Evolutionary conservation across 805 yeast genomes (phyloP).

Genomic region (Lachancea waltii): DNA sequence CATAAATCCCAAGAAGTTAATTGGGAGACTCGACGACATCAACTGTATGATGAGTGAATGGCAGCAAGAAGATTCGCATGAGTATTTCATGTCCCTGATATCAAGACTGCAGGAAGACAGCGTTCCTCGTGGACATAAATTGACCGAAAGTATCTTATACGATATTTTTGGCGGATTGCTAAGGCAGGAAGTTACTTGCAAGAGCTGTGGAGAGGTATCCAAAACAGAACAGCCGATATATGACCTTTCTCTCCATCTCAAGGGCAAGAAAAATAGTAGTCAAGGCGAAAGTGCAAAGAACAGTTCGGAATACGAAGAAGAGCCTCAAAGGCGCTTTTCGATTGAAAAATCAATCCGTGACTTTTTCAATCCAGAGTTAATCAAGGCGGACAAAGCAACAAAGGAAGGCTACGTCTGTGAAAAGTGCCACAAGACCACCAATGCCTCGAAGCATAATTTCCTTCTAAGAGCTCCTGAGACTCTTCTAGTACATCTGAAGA

Average conservation of each 20-base stretch:
- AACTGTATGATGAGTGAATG: slow-evolving; percentile 95
- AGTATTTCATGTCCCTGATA: slow-evolving; percentile 88
- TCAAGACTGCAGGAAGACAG: slow-evolving; percentile 86
- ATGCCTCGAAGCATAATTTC: slow-evolving; percentile 68
- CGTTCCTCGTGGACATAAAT: slow-evolving; percentile 82
- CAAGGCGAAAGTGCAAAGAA: slow-evolving; percentile 1
- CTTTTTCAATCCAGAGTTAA: slow-evolving; percentile 76
- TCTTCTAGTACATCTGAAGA: slow-evolving; percentile 75
- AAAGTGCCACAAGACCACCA: slow-evolving; percentile 67
- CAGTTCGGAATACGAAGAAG: slow-evolving; percentile 11
- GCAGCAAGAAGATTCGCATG: slow-evolving; percentile 98
- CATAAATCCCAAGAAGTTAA: slow-evolving; percentile 70
- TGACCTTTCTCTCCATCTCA: slow-evolving; percentile 79
- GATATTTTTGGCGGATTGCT: slow-evolving; percentile 92
- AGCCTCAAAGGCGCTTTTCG: slow-evolving; percentile 42
- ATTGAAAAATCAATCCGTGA: slow-evolving; percentile 71
- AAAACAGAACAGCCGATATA: slow-evolving; percentile 90
- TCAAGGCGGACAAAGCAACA: slow-evolving; percentile 57
- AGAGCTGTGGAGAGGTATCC: slow-evolving; percentile 72
- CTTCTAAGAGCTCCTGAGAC: slow-evolving; percentile 85
- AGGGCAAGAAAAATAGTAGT: slow-evolving; percentile 38
- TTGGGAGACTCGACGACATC: slow-evolving; percentile 68
- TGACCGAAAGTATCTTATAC: slow-evolving; percentile 74
- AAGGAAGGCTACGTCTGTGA: slow-evolving; percentile 84
- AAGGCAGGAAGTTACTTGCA: slow-evolving; percentile 79